Evolutionary conservation across 2,329 filamentous ascomycete species (phyloP).

Genomic region (Teratosphaeria zuluensis): DNA sequence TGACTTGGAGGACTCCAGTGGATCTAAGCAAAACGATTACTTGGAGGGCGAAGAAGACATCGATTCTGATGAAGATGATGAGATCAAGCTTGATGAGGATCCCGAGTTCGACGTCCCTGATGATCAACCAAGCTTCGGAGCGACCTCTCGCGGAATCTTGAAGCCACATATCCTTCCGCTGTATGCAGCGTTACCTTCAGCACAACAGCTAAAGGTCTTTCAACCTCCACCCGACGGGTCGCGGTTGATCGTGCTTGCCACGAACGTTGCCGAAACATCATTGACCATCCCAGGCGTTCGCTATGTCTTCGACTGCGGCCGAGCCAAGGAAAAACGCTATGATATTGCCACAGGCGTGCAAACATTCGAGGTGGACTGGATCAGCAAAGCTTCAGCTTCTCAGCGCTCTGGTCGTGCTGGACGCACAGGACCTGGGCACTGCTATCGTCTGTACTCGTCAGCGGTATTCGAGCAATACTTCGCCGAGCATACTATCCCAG

Average conservation of each 20-base stretch:
- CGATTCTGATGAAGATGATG: slow-evolving; percentile 29
- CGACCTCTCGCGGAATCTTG: slow-evolving; percentile 47
- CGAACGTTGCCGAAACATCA: slow-evolving; percentile 95
- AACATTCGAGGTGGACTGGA: slow-evolving; percentile 91
- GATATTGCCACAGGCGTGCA: slow-evolving; percentile 85
- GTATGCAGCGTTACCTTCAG: slow-evolving; percentile 83
- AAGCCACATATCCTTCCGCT: slow-evolving; percentile 85
- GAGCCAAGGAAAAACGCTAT: slow-evolving; percentile 85
- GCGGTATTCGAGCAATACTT: slow-evolving; percentile 91
- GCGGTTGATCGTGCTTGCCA: slow-evolving; percentile 79
- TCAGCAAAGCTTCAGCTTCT: slow-evolving; percentile 90
- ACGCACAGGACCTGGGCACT: slow-evolving; percentile 90
- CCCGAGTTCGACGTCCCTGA: slow-evolving; percentile 1
- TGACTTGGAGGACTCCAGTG: slow-evolving; percentile 36
- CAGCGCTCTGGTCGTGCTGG: slow-evolving; percentile 90
- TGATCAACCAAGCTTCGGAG: background rate
- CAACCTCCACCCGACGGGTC: slow-evolving; percentile 73
- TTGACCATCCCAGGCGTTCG: slow-evolving; percentile 90
- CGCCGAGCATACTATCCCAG: slow-evolving; percentile 72
- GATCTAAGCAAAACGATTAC: slow-evolving; percentile 53
- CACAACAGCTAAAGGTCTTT: slow-evolving; percentile 85
- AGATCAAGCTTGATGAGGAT: slow-evolving; percentile 42
- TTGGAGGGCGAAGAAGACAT: slow-evolving; percentile 44
- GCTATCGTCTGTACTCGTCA: slow-evolving; percentile 88
- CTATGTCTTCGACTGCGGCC: slow-evolving; percentile 91